Evolutionary conservation across 345 rosid genomes (phyloP).

Genomic region (Rhizophora apiculata): DNA sequence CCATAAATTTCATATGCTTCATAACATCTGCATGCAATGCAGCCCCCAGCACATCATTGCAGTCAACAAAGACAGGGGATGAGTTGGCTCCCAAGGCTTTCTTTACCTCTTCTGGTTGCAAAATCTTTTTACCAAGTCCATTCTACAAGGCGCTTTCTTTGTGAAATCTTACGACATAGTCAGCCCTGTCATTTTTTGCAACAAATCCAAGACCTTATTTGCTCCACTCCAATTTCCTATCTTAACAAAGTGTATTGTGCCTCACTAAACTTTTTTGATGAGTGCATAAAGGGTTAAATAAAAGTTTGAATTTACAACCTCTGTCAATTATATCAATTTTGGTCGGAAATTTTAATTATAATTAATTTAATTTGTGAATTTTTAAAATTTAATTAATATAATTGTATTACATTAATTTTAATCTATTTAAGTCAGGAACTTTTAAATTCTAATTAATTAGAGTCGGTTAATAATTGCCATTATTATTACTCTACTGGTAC

Average conservation of each 20-base stretch:
- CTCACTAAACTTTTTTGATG: too few relatives aligned
- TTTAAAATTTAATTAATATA: too few relatives aligned
- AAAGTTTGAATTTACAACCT: too few relatives aligned
- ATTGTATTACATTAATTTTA: too few relatives aligned
- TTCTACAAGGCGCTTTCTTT: slow-evolving; percentile 41
- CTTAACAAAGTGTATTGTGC: slow-evolving; percentile 13
- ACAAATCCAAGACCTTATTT: slow-evolving; percentile 21
- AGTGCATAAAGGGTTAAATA: too few relatives aligned
- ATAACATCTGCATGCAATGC: slow-evolving; percentile 48
- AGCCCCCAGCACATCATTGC: slow-evolving; percentile 45
- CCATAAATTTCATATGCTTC: slow-evolving; percentile 73
- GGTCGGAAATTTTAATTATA: too few relatives aligned
- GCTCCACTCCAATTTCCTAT: slow-evolving; percentile 59
- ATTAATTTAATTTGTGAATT: too few relatives aligned
- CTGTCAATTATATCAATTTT: too few relatives aligned
- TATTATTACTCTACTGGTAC: too few relatives aligned
- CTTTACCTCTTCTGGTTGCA: slow-evolving; percentile 45
- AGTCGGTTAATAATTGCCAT: too few relatives aligned
- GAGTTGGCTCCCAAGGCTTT: slow-evolving; percentile 46
- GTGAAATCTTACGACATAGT: slow-evolving; percentile 63
- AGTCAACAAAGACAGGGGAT: slow-evolving; percentile 42
- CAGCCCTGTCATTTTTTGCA: slow-evolving; percentile 65
- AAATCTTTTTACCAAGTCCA: slow-evolving; percentile 36
- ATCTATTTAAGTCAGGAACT: too few relatives aligned
- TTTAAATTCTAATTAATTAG: too few relatives aligned